These are phyloP conservation scores for Aspergillus haitiensis DNA, from an alignment of 495 filamentous ascomycete species.

Conservation along the genomic window DNA sequence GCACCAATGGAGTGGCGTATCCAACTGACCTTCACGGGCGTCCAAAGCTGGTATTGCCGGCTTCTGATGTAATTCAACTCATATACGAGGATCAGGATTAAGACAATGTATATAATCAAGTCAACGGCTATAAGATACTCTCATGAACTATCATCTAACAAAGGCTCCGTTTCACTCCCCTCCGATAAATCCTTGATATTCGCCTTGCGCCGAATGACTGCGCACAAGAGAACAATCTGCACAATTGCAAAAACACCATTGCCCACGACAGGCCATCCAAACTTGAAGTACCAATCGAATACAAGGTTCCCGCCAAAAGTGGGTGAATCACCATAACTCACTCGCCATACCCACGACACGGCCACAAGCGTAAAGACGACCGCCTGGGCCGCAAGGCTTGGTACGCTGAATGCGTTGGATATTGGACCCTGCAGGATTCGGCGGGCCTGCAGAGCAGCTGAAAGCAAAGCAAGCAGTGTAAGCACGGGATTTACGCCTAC, in stretches of 20 bases:
- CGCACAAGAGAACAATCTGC: background rate
- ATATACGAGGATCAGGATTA: background rate
- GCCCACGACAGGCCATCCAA: conserved; percentile 5
- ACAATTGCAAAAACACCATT: conserved; percentile 3
- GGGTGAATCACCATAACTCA: conserved; percentile 1
- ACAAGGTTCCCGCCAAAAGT: background rate
- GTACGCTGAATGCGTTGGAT: background rate
- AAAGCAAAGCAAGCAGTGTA: conserved; percentile 1
- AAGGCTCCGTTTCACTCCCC: background rate
- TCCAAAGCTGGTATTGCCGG: conserved; percentile 3
- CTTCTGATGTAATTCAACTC: conserved; percentile 3
- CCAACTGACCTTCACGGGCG: background rate
- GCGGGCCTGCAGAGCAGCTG: conserved; percentile 1
- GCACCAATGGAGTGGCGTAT: background rate
- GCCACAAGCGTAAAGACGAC: background rate
- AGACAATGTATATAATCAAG: conserved; percentile 1
- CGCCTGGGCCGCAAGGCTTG: conserved; percentile 4
- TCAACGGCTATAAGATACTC: background rate
- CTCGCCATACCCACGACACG: conserved; percentile 9
- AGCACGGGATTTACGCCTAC: conserved; percentile 1
- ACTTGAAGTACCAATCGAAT: conserved; percentile 5
- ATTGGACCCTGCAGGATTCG: background rate
- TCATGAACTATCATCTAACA: conserved; percentile 3
- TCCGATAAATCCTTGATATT: background rate
- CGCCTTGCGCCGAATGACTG: background rate